Conservation (phyloP, 73 alveolate genomes). For the Breviolum minutum region DNA sequence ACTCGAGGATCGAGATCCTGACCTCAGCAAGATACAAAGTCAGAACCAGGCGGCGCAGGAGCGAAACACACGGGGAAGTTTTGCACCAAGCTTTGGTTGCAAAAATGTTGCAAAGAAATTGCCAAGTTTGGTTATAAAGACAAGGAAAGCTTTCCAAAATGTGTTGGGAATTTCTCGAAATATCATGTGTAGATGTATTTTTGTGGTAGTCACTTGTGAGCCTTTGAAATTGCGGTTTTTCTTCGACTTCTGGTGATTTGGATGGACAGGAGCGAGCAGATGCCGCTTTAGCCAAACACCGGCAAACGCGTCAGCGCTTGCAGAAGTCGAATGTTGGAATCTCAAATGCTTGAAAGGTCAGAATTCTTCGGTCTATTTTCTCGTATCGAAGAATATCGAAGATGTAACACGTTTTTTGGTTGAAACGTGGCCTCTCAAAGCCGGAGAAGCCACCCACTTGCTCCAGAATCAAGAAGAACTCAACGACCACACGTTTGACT, state of each 20-base stretch:
- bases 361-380: too few relatives aligned
- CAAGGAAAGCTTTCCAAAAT: neutral
- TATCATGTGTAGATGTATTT: neutral
- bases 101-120: neutral
- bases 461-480: neutral
- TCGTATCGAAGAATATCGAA: too few relatives aligned
- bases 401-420: too few relatives aligned
- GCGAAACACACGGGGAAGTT: neutral
- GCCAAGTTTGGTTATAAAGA: neutral
- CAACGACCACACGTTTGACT: neutral
- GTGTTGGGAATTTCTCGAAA: neutral
- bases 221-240: neutral
- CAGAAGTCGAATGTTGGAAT: neutral
- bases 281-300: slow-evolving; percentile 27
- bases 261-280: slow-evolving; percentile 41
- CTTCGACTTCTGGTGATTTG: neutral
- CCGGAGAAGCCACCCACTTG: too few relatives aligned
- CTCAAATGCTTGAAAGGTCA: neutral
- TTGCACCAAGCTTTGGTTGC: neutral
- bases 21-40: slow-evolving; percentile 47
- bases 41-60: slow-evolving; percentile 37
- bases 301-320: slow-evolving; percentile 42
- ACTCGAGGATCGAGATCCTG: slow-evolving; percentile 16
- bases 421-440: too few relatives aligned
- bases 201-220: neutral